phyloP scores from a whole-genome alignment of 208 protist genomes.

The Trypanosomatidae sp. region DNA sequence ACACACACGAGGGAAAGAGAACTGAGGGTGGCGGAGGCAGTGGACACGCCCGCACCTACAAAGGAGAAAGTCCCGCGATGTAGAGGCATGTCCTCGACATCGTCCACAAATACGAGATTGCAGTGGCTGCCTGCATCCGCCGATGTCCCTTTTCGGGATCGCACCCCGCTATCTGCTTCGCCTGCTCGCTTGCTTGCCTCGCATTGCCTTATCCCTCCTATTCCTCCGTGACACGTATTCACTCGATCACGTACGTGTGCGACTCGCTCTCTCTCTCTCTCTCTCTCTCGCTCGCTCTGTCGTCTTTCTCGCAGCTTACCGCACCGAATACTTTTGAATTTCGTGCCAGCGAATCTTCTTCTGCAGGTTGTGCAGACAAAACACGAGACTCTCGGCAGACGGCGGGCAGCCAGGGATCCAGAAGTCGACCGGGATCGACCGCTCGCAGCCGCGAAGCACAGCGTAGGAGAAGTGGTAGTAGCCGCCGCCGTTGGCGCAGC shows the following conservation, averaged over 20 bases:
- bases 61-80: background rate
- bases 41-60: background rate
- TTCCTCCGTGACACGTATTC: background rate
- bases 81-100: background rate
- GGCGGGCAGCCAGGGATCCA: constrained; percentile 99
- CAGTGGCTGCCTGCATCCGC: background rate
- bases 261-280: background rate
- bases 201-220: background rate
- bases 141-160: background rate
- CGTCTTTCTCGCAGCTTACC: constrained; percentile 31
- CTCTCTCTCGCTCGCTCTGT: constrained; percentile 5
- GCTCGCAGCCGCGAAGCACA: constrained; percentile 96
- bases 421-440: constrained; percentile 98
- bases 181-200: background rate
- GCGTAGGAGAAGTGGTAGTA: constrained; percentile 99
- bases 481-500: constrained; percentile 98
- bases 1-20: background rate
- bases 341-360: constrained; percentile 95
- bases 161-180: background rate
- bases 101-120: background rate
- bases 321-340: constrained; percentile 91
- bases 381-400: constrained; percentile 93
- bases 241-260: background rate
- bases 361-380: constrained; percentile 90
- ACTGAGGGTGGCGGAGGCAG: background rate